Base-by-base conservation (phyloP, 495 filamentous ascomycete genomes). In the Aspergillus incahuasiensis region DNA sequence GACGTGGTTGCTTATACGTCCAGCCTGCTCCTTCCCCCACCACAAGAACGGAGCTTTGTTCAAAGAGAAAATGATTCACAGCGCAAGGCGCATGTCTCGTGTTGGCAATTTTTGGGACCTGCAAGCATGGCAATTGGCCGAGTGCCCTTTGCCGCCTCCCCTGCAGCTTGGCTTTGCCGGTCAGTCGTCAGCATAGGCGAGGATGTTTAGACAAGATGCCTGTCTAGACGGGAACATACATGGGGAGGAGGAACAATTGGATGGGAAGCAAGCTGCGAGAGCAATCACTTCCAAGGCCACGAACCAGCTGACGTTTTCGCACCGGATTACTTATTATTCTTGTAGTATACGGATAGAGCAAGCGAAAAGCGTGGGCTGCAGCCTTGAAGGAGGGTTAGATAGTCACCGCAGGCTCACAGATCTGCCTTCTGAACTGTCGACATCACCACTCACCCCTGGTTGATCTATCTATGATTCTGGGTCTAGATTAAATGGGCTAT, bases 1-100 rank as follows among this genome's bases (percentile, higher is more conserved):
- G 47, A 39, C 16, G 22, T 38, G 30, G 24, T 20, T 54, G 39
- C 28, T 54, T 45, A 42, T 48, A 55, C 21, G 44, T 40, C 52
- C 15, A 32, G 44, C 53, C 30, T 47, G 32, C 32, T 35, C 32
- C 39, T 20, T 42, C 20, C 52, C 52, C 42, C 42, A 47, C 42
- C 42, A 25, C n/a, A 34, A 28, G 30, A 12, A 22, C 1, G 25
- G 15, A 52, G 12, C 45, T 32, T 50, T 35, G 11, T n/a, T 50
- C 48, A 40, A 24, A 32, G 24, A 6, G 28, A 18, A 34, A 34
- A 48, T 2, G 8, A 34, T 40, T 40, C 38, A 35, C 32, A 30
- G n/a, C n/a, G n/a, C n/a, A n/a, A n/a, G n/a, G n/a, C n/a, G n/a
- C n/a, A n/a, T n/a, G n/a, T n/a, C n/a, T n/a, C n/a, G n/a, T n/a